Percentiles rank a stretch among this genome's conserved stretches.
These are phyloP conservation scores for Dendrothele bispora DNA, from an alignment of 768 basidiomycete species.

Conservation along the genomic window DNA sequence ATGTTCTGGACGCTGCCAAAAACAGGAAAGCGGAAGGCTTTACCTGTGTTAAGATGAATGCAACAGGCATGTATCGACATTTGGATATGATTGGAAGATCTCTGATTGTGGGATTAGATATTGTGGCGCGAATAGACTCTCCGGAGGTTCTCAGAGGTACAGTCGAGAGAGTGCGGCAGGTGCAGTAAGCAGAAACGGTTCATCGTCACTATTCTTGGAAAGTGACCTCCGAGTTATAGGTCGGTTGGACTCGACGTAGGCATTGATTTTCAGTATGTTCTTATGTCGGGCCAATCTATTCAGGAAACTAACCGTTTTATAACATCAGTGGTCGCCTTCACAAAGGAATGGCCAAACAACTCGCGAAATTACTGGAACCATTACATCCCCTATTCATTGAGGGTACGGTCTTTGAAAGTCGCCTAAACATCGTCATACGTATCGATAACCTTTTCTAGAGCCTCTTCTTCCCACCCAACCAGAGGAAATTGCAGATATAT, in stretches of 20 bases:
- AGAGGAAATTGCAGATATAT: constrained; percentile 60
- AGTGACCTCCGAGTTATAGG: background rate
- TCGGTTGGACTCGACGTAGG: constrained; percentile 62
- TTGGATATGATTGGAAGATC: background rate
- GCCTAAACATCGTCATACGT: background rate
- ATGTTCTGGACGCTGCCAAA: constrained; percentile 52
- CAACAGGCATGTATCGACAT: constrained; percentile 37
- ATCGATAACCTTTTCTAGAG: constrained; percentile 28
- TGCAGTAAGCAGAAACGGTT: constrained; percentile 31
- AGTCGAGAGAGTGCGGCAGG: constrained; percentile 50
- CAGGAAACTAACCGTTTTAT: no score
- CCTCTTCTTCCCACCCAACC: constrained; percentile 61
- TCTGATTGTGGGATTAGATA: constrained; percentile 13
- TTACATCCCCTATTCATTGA: constrained; percentile 66
- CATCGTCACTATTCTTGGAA: background rate
- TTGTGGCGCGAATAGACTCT: constrained; percentile 61
- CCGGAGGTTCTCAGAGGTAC: constrained; percentile 50
- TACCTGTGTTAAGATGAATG: constrained; percentile 75
- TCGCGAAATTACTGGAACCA: constrained; percentile 60
- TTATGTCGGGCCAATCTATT: no score
- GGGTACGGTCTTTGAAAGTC: constrained; percentile 40
- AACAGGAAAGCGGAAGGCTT: constrained; percentile 62
- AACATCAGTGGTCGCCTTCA: constrained; percentile 67
- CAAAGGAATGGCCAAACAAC: constrained; percentile 68
- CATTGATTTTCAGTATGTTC: constrained; percentile 73